A percentile compares a stretch with the other conserved stretches of the same genome.
Evolutionary conservation across 352 stramenopile species (phyloP).

Genomic region (Thalassiosira hispida): DNA sequence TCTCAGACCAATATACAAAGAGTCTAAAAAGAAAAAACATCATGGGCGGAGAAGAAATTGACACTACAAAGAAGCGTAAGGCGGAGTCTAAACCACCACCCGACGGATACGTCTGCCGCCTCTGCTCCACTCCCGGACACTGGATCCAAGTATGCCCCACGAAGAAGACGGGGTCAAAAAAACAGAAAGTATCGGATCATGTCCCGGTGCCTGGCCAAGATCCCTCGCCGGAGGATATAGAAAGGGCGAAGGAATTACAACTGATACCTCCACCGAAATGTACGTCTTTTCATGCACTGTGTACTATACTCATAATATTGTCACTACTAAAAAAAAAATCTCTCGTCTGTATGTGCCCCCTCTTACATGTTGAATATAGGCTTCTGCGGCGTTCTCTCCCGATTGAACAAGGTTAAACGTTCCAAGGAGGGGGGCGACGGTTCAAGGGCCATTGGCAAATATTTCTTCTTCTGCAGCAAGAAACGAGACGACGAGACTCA

Average conservation of each 20-base stretch:
- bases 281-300: constrained; percentile 14
- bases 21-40: no score
- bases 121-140: constrained; percentile 64
- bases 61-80: constrained; percentile 42
- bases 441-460: constrained; percentile 71
- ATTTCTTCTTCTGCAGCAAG: constrained; percentile 80
- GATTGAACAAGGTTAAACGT: constrained; percentile 75
- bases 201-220: constrained; percentile 63
- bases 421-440: constrained; percentile 59
- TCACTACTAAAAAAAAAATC: no score
- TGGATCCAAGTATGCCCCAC: constrained; percentile 77
- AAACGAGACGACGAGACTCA: constrained; percentile 58
- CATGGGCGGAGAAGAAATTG: constrained; percentile 25
- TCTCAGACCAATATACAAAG: not conserved
- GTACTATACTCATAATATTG: no score
- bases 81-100: constrained; percentile 53
- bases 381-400: constrained; percentile 62
- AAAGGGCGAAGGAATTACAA: constrained; percentile 61
- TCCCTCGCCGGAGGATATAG: constrained; percentile 70
- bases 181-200: constrained; percentile 57
- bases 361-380: constrained; percentile 6
- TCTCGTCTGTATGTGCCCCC: not conserved
- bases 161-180: constrained; percentile 61
- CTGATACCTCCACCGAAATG: constrained; percentile 65
- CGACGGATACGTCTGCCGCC: constrained; percentile 69